Conservation (phyloP, 441 rosid genomes). For the Dalechampia spathulata region DNA sequence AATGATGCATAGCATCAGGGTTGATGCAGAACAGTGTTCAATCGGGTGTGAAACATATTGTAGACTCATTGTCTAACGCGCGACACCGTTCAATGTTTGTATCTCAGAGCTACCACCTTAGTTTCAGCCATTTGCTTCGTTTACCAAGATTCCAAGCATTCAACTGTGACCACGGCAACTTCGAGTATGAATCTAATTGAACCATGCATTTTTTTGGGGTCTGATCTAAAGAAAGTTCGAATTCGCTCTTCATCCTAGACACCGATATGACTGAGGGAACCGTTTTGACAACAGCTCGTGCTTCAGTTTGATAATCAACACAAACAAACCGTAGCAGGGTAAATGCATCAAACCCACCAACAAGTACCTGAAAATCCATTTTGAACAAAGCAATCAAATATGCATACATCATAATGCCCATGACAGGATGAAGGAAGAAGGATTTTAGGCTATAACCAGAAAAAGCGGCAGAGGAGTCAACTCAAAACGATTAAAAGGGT, state of each 20-base stretch:
- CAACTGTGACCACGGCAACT: neutral
- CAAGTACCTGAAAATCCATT: constrained; percentile 51
- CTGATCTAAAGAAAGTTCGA: neutral
- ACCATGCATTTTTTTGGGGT: neutral
- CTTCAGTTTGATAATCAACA: constrained; percentile 49
- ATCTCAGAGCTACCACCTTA: neutral
- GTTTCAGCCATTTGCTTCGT: neutral
- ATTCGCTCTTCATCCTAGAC: constrained; percentile 21
- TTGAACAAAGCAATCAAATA: neutral
- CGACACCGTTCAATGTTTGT: neutral
- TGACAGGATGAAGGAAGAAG: neutral
- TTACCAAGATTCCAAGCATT: neutral
- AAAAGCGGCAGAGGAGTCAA: too few species aligned
- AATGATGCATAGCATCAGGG: neutral
- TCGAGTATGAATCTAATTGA: neutral
- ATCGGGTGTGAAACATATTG: neutral
- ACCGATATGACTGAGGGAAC: constrained; percentile 65
- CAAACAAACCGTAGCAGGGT: constrained; percentile 62
- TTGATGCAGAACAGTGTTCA: neutral
- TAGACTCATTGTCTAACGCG: too few species aligned
- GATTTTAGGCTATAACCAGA: neutral
- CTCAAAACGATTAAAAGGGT: neutral
- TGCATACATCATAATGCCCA: neutral
- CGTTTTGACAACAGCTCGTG: constrained; percentile 50
- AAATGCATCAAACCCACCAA: constrained; percentile 69